Evolutionary conservation across 1,139 yeast species (phyloP), one percentile per base, ranked within the genome.

Genomic region (Sugiyamaella pinicola): DNA sequence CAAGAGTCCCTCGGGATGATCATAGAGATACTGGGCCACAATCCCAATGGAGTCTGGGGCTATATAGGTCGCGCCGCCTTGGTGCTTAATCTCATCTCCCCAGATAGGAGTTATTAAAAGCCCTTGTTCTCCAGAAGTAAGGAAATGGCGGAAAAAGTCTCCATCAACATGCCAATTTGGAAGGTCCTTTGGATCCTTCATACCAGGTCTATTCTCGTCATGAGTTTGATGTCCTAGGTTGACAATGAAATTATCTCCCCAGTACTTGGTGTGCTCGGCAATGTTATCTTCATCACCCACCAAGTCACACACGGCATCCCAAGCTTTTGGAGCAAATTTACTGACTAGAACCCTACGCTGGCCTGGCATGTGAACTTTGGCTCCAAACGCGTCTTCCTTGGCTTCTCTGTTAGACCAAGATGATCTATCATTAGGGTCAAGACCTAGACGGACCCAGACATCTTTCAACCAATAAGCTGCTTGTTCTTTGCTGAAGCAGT

Each of bases 161-260:
- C 55, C 55, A 42, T 52, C 55, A 2, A 44, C 53, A 26, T 52
- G 55, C 55, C 55, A 52, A 35, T 52, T 52, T 28, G 41, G 41
- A 5, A 52, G 40, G 4, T 49, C 41, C 37, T 35, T 33, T 18
- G 55, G 53, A 42, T 52, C 26, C 15, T 38, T 34, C 51, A 24
- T 22, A 4, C 41, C 53, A 8, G 37, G 43, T 13, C 28, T 28
- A 15, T n/a, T n/a, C n/a, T n/a, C 35, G 22, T 34, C 47, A 1
- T n/a, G 24, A 5, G 37, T 41, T 8, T 40, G 19, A 31, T 44
- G 50, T 19, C 55, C 55, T 17, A 52, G 51, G 39, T 52, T 52
- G 34, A 49, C 55, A 40, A 52, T 52, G 18, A 52, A 49, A 21
- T 49, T 52, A 22, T 52, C 55, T 12, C 48, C 17, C 55, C 55